Conservation (phyloP, 2,329 filamentous ascomycete species). For the Neonectria sp. region DNA sequence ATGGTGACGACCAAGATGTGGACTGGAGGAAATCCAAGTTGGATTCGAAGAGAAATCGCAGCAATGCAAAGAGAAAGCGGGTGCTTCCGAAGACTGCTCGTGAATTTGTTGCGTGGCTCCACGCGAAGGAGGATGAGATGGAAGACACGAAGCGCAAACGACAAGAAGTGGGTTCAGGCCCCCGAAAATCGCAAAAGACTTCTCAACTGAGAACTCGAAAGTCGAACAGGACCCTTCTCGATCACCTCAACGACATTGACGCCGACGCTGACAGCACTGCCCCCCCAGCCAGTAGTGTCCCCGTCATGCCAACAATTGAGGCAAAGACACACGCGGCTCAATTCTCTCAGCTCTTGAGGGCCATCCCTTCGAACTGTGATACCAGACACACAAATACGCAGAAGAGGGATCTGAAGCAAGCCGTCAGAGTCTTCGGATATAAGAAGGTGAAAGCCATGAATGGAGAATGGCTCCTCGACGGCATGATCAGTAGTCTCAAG, state of each 20-base stretch:
- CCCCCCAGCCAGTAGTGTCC: neutral
- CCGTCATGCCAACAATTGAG: constrained; percentile 3
- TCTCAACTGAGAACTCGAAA: constrained; percentile 13
- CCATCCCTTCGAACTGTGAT: constrained; percentile 35
- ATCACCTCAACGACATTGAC: neutral
- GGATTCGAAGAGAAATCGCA: neutral
- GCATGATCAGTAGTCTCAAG: constrained; percentile 53
- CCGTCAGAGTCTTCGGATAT: constrained; percentile 35
- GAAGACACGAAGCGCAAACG: constrained; percentile 23
- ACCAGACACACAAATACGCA: constrained; percentile 32
- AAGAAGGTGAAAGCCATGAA: constrained; percentile 24
- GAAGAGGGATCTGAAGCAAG: constrained; percentile 31
- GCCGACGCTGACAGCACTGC: neutral
- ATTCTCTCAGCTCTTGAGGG: constrained; percentile 1
- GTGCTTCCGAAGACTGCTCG: constrained; percentile 1
- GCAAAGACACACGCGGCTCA: constrained; percentile 24
- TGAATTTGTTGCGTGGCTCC: constrained; percentile 5
- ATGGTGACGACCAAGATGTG: neutral
- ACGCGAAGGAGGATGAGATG: constrained; percentile 1
- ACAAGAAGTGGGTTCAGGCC: neutral
- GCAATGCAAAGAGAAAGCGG: neutral
- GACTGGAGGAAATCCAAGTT: constrained; percentile 1
- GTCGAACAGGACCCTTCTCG: neutral
- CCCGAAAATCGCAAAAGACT: neutral
- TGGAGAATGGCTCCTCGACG: constrained; percentile 31